Conservation (phyloP, 1,139 yeast species). For the Suzukiozyma palmioleophila region DNA sequence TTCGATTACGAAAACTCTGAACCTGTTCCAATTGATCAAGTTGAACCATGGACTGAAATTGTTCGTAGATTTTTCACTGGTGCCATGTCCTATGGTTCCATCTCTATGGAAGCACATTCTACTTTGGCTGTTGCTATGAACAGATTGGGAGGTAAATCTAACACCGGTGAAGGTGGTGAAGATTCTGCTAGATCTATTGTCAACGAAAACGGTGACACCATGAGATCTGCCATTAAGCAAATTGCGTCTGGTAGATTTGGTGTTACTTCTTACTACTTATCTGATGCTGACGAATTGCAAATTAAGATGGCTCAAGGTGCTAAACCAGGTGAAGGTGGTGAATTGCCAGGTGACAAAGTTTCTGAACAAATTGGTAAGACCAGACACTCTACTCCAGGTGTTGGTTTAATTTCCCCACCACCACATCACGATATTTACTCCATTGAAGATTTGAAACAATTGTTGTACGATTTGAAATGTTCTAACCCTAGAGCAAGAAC, state of each 20-base stretch:
- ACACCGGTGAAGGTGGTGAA: constrained; percentile 99
- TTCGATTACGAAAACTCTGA: constrained; percentile 70
- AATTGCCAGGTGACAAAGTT: constrained; percentile 93
- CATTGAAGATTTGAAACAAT: constrained; percentile 94
- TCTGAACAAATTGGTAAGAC: constrained; percentile 86
- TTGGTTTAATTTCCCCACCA: constrained; percentile 95
- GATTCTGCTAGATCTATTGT: constrained; percentile 86
- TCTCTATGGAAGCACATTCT: constrained; percentile 97
- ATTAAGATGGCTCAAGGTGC: constrained; percentile 99
- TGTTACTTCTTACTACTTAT: constrained; percentile 88
- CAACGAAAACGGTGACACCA: constrained; percentile 85
- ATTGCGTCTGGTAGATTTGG: constrained; percentile 98
- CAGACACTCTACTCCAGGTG: constrained; percentile 95
- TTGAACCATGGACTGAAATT: constrained; percentile 99
- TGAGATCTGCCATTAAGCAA: constrained; percentile 97
- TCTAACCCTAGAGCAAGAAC: constrained; percentile 96
- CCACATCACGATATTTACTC: constrained; percentile 99
- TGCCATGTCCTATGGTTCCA: constrained; percentile 98
- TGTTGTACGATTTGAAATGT: constrained; percentile 94
- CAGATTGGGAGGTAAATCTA: constrained; percentile 94
- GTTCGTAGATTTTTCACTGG: constrained; percentile 97
- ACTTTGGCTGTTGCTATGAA: constrained; percentile 98
- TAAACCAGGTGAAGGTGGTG: constrained; percentile 99
- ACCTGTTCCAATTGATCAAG: constrained; percentile 92
- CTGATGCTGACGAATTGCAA: constrained; percentile 96